phyloP scores from a whole-genome alignment of 192 early-diverging fungal species.

The Mortierella antarctica region DNA sequence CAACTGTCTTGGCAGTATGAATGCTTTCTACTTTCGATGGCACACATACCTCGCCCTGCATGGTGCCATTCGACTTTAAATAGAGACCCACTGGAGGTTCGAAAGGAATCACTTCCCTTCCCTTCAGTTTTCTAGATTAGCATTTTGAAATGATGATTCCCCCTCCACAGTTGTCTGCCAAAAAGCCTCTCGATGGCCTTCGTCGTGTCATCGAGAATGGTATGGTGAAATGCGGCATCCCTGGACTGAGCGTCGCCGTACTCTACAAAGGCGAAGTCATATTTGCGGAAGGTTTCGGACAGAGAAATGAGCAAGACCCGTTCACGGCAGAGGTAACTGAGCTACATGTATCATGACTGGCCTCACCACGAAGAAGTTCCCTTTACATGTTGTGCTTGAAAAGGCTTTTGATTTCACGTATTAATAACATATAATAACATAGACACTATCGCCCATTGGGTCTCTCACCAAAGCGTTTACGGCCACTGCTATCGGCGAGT shows the following conservation, averaged over 20 bases:
- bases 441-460: constrained; percentile 14
- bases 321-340: constrained; percentile 11
- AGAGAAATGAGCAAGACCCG: constrained; percentile 10
- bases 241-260: constrained; percentile 13
- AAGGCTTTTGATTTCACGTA: neutral
- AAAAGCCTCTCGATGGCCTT: neutral
- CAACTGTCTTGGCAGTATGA: too few species aligned
- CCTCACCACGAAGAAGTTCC: too few species aligned
- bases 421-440: too few species aligned
- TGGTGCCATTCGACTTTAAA: too few species aligned
- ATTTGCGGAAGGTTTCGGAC: constrained; percentile 20
- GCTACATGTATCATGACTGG: neutral
- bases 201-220: neutral
- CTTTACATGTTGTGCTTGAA: neutral
- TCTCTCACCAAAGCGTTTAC: constrained; percentile 28
- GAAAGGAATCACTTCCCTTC: too few species aligned
- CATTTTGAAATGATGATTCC: too few species aligned
- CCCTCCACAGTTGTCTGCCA: too few species aligned
- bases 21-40: too few species aligned
- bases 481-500: constrained; percentile 12
- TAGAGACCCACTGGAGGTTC: too few species aligned
- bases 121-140: too few species aligned
- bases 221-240: neutral
- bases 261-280: constrained; percentile 17
- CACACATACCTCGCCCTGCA: too few species aligned